Evolutionary conservation across 1,139 yeast species (phyloP).

Genomic region (Protomyces pachydermus): DNA sequence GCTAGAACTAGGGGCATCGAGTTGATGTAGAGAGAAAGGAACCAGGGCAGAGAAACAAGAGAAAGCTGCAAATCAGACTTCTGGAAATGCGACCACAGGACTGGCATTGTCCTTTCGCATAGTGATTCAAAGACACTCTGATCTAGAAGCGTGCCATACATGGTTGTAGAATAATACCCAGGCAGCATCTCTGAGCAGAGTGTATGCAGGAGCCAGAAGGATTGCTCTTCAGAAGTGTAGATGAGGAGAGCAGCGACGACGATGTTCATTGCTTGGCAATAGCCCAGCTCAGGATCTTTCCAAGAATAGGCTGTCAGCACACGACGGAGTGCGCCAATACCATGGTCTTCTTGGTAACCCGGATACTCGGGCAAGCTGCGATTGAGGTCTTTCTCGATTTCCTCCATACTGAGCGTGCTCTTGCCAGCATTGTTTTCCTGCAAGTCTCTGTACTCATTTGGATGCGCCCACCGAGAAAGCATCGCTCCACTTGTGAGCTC

Average conservation of each 20-base stretch:
- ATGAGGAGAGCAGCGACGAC: slow-evolving; percentile 90
- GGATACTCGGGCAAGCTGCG: slow-evolving; percentile 93
- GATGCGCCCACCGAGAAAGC: slow-evolving; percentile 61
- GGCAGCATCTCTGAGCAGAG: slow-evolving; percentile 84
- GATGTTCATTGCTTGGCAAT: slow-evolving; percentile 98
- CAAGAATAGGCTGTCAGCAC: slow-evolving; percentile 92
- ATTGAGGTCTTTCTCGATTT: slow-evolving; percentile 91
- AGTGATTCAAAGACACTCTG: slow-evolving; percentile 89
- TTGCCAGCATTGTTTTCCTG: slow-evolving; percentile 59
- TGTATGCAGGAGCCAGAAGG: slow-evolving; percentile 85
- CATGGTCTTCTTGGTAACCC: slow-evolving; percentile 82
- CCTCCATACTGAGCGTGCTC: slow-evolving; percentile 81
- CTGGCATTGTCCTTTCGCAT: slow-evolving; percentile 84
- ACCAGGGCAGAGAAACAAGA: slow-evolving; percentile 95
- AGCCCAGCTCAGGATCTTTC: slow-evolving; percentile 96
- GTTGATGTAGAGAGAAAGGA: slow-evolving; percentile 77
- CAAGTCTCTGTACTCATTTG: slow-evolving; percentile 54
- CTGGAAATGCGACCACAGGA: slow-evolving; percentile 75
- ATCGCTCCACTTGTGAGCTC: slow-evolving; percentile 85
- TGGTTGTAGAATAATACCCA: slow-evolving; percentile 92
- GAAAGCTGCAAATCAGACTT: slow-evolving; percentile 85
- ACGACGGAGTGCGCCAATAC: slow-evolving; percentile 74
- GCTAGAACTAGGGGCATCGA: slow-evolving; percentile 95
- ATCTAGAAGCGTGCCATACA: slow-evolving; percentile 94
- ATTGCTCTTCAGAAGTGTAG: slow-evolving; percentile 89